phyloP scores from a whole-genome alignment of 2,329 filamentous ascomycete genomes.

The Juglanconis oblonga region DNA sequence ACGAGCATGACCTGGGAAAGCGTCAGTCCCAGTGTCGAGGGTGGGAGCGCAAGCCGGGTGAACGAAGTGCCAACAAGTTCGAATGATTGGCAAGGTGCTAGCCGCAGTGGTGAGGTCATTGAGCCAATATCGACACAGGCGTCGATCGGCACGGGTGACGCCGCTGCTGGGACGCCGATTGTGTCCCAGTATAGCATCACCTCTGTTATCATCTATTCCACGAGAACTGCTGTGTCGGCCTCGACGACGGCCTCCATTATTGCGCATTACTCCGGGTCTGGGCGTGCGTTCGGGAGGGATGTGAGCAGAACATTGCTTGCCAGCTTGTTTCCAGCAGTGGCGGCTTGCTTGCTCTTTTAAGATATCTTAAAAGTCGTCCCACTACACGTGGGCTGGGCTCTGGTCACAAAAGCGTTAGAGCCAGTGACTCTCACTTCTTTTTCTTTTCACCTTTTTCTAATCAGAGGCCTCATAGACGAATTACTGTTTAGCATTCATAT shows the following conservation, averaged over 20 bases:
- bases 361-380: too few relatives aligned
- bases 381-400: too few relatives aligned
- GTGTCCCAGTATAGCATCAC: not conserved
- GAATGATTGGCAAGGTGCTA: not conserved
- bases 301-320: not conserved
- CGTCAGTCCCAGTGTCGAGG: not conserved
- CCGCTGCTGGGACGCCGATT: not conserved
- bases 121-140: not conserved
- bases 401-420: too few relatives aligned
- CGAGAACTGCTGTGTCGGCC: not conserved
- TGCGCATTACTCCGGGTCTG: not conserved
- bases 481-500: too few relatives aligned
- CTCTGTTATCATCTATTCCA: not conserved
- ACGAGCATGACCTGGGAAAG: not conserved
- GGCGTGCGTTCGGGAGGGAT: not conserved
- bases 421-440: too few relatives aligned
- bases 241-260: not conserved
- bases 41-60: not conserved
- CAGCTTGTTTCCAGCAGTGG: not conserved
- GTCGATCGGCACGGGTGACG: not conserved
- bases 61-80: too few relatives aligned
- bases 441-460: too few relatives aligned
- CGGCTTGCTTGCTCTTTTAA: not conserved
- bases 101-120: not conserved
- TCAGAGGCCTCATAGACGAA: too few relatives aligned